Evolutionary conservation across 1,284 basidiomycete genomes (phyloP).

Genomic region (Ustilago tritici): DNA sequence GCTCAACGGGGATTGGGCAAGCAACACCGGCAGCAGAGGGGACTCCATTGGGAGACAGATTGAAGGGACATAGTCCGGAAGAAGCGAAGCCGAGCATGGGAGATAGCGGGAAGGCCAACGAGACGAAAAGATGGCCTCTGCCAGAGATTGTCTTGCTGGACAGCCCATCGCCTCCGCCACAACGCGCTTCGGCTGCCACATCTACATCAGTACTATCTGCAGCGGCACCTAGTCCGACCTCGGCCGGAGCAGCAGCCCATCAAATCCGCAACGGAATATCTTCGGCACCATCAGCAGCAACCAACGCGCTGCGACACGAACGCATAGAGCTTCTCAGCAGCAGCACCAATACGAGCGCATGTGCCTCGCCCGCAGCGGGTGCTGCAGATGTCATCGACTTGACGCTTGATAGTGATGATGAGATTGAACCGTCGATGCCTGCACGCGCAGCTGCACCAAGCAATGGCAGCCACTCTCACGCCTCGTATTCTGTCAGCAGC

Average conservation of each 20-base stretch:
- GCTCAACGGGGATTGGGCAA: slow-evolving; percentile 32
- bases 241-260: neutral
- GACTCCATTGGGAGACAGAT: slow-evolving; percentile 18
- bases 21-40: slow-evolving; percentile 21
- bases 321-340: slow-evolving; percentile 35
- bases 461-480: slow-evolving; percentile 13
- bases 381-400: slow-evolving; percentile 45
- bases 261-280: slow-evolving; percentile 12
- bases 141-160: slow-evolving; percentile 42
- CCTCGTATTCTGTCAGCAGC: neutral
- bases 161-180: slow-evolving; percentile 36
- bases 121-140: slow-evolving; percentile 9
- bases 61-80: slow-evolving; percentile 9
- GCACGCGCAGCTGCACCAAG: slow-evolving; percentile 17
- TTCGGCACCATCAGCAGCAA: slow-evolving; percentile 7
- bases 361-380: slow-evolving; percentile 21
- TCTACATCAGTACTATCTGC: slow-evolving; percentile 3
- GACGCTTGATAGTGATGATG: slow-evolving; percentile 53
- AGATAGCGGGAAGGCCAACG: slow-evolving; percentile 8
- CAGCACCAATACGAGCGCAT: slow-evolving; percentile 28
- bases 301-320: slow-evolving; percentile 16
- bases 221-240: neutral
- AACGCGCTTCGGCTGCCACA: neutral
- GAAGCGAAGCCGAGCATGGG: slow-evolving; percentile 24
- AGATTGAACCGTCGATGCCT: slow-evolving; percentile 31